Evolutionary conservation across 805 yeast species (phyloP).

Genomic region (Saccharomycopsis javanensis): DNA sequence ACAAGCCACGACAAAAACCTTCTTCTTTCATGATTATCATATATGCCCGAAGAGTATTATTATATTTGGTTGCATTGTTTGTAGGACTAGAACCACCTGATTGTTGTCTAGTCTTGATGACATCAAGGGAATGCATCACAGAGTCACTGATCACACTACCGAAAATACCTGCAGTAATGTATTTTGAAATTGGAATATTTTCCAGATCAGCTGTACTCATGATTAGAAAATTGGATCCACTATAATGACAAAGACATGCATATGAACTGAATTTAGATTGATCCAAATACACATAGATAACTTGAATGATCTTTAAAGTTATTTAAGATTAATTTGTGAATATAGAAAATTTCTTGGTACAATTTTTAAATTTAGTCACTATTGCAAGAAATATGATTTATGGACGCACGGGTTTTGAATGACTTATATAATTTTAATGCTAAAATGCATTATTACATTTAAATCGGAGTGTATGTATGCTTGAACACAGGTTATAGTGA

Average conservation of each 20-base stretch:
- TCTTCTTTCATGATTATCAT: slow-evolving; percentile 65
- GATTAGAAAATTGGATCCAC: not conserved
- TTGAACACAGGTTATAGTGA: no score
- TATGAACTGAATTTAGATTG: no score
- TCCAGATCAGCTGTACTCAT: not conserved
- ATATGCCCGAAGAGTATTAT: slow-evolving; percentile 68
- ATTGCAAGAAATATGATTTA: not conserved
- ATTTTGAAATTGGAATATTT: slow-evolving; percentile 36
- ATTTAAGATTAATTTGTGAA: not conserved
- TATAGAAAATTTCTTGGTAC: not conserved
- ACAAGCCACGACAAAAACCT: slow-evolving; percentile 75
- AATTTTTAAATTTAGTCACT: not conserved
- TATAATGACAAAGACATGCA: no score
- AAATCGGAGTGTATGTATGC: no score
- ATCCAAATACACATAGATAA: no score
- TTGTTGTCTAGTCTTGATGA: slow-evolving; percentile 95
- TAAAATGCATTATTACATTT: no score
- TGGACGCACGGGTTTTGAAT: not conserved
- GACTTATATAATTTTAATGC: no score
- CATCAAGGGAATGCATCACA: slow-evolving; percentile 90
- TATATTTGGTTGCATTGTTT: slow-evolving; percentile 53
- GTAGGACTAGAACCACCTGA: slow-evolving; percentile 41
- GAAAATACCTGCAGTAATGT: slow-evolving; percentile 83
- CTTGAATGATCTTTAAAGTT: no score
- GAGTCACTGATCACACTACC: slow-evolving; percentile 94